Evolutionary conservation across 345 rosid genomes (phyloP).

Genomic region (Brassica juncea): DNA sequence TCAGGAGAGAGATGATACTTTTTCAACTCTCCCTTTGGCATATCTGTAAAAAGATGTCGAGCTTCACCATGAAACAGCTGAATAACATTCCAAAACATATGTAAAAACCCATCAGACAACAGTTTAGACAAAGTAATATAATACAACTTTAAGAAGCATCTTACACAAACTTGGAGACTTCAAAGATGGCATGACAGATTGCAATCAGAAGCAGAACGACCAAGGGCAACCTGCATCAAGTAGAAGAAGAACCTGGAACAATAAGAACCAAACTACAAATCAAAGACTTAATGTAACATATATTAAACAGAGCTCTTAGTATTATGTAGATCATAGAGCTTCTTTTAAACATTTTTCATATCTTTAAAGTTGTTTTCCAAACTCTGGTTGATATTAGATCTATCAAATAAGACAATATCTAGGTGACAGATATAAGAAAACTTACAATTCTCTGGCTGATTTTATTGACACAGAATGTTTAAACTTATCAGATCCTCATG

Average conservation of each 20-base stretch:
- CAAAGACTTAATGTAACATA: not conserved
- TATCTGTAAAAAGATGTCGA: constrained; percentile 75
- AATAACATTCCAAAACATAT: constrained; percentile 3
- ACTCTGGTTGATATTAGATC: not conserved
- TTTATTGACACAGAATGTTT: too few relatives aligned
- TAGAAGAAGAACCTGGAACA: constrained; percentile 77
- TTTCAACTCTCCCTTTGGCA: constrained; percentile 6
- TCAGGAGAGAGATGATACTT: too few relatives aligned
- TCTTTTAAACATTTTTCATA: not conserved
- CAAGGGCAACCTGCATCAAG: constrained; percentile 90
- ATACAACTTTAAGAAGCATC: not conserved
- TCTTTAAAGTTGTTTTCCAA: not conserved
- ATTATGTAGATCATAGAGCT: not conserved
- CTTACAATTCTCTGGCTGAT: not conserved
- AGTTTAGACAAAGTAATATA: not conserved
- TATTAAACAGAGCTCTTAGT: not conserved
- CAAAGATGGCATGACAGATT: constrained; percentile 64
- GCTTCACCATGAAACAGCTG: constrained; percentile 76
- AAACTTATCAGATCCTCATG: too few relatives aligned
- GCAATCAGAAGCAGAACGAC: constrained; percentile 81
- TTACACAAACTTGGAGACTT: constrained; percentile 68
- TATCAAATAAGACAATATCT: not conserved
- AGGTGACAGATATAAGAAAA: not conserved
- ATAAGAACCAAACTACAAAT: not conserved
- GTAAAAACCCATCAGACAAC: not conserved